These are phyloP conservation scores for Eremothecium gossypii DNA, from an alignment of 1,139 yeast species.

Conservation along the genomic window DNA sequence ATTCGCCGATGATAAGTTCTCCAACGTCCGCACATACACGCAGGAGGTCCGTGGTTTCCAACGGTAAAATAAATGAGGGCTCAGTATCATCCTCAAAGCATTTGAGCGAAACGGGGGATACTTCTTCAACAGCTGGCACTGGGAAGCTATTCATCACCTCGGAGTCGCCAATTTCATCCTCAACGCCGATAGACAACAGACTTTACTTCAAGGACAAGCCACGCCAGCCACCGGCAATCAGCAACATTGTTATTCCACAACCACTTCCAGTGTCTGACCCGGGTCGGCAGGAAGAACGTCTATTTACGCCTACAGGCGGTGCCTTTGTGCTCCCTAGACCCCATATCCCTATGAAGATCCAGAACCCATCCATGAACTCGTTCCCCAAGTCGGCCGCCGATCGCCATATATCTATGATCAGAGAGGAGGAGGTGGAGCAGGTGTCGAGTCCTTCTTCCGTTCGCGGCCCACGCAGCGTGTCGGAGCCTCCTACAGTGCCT, in stretches of 20 bases:
- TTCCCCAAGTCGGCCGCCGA: background rate
- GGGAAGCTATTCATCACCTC: background rate
- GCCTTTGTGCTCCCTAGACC: background rate
- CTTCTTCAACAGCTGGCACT: background rate
- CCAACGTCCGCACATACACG: background rate
- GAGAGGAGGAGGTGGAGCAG: background rate
- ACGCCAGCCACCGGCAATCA: background rate
- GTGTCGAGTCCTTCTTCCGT: background rate
- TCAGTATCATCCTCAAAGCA: background rate
- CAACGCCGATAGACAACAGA: background rate
- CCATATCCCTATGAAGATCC: background rate
- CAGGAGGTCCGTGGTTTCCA: background rate
- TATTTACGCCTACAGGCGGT: background rate
- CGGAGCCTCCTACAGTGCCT: background rate
- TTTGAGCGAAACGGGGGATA: background rate
- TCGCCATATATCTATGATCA: background rate
- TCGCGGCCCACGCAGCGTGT: too few species aligned
- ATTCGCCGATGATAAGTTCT: slow-evolving; percentile 8
- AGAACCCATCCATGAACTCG: slow-evolving; percentile 1
- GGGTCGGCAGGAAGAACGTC: background rate
- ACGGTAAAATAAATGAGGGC: background rate
- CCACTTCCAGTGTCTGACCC: background rate
- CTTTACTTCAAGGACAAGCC: background rate
- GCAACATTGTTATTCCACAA: background rate
- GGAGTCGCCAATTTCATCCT: too few species aligned